Conservation (phyloP, 345 rosid species). For the Firmiana major region DNA sequence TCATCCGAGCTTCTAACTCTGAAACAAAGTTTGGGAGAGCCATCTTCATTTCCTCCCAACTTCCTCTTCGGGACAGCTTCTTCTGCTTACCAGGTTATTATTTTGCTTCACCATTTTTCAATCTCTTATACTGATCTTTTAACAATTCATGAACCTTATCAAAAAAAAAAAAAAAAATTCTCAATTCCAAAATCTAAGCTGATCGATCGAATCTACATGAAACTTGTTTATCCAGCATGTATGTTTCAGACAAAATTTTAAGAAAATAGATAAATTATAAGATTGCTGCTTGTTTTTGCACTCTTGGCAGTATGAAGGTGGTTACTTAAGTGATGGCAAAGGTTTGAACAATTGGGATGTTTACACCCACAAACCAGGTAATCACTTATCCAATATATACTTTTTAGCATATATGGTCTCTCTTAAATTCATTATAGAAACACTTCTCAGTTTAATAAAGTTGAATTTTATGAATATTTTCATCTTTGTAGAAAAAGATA, state of each 20-base stretch:
- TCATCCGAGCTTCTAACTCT: neutral
- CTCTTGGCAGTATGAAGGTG: constrained; percentile 46
- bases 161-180: too few relatives aligned
- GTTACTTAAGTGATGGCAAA: constrained; percentile 46
- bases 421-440: neutral
- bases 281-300: too few relatives aligned
- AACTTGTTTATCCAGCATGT: too few relatives aligned
- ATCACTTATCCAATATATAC: too few relatives aligned
- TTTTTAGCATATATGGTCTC: neutral
- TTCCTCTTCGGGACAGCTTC: constrained; percentile 32
- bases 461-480: too few relatives aligned
- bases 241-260: too few relatives aligned
- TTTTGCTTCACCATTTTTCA: neutral
- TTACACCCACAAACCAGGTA: constrained; percentile 41
- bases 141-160: neutral
- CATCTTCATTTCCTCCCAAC: constrained; percentile 17
- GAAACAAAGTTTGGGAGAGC: neutral
- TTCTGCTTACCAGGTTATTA: constrained; percentile 26
- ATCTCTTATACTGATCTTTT: neutral
- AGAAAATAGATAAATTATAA: too few relatives aligned
- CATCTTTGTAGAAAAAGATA: too few relatives aligned
- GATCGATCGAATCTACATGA: too few relatives aligned
- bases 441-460: too few relatives aligned
- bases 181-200: too few relatives aligned
- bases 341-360: constrained; percentile 57